These are phyloP conservation scores for Ocimum tenuiflorum DNA, from an alignment of 257 asterid genomes.

Conservation along the genomic window DNA sequence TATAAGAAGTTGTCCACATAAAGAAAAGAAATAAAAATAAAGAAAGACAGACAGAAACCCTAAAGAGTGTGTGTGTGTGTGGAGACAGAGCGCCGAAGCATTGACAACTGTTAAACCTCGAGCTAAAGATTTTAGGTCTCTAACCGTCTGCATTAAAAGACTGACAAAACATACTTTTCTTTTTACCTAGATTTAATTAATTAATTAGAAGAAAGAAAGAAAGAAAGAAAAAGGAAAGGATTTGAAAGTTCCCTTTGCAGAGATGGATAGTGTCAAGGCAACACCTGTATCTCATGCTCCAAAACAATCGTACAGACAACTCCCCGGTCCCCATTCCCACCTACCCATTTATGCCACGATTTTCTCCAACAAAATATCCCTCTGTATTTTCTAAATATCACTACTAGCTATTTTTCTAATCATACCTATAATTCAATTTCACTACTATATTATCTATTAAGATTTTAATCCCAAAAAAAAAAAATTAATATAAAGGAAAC, in stretches of 20 bases:
- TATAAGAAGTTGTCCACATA: no score
- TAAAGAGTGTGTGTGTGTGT: not conserved
- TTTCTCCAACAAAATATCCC: not conserved
- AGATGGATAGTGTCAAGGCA: conserved; percentile 19
- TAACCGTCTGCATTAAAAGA: conserved; percentile 4
- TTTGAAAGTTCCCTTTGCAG: not conserved
- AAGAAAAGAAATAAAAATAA: no score
- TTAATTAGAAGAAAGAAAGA: not conserved
- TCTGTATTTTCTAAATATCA: no score
- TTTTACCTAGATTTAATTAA: not conserved
- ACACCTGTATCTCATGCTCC: conserved; percentile 38
- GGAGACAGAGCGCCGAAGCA: conserved; percentile 18
- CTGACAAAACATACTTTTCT: no score
- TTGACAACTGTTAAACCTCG: conserved; percentile 21
- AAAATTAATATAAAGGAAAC: no score
- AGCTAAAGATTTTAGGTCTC: not conserved
- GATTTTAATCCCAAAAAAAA: no score
- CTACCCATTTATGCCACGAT: conserved; percentile 22
- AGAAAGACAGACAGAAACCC: not conserved
- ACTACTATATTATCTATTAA: no score
- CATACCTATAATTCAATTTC: no score
- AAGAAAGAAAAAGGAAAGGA: not conserved
- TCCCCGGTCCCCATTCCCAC: conserved; percentile 15
- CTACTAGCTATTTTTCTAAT: no score
- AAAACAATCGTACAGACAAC: conserved; percentile 26